Evolutionary conservation across 164 flowering plant genomes (phyloP).

Genomic region (Annona squamosa): DNA sequence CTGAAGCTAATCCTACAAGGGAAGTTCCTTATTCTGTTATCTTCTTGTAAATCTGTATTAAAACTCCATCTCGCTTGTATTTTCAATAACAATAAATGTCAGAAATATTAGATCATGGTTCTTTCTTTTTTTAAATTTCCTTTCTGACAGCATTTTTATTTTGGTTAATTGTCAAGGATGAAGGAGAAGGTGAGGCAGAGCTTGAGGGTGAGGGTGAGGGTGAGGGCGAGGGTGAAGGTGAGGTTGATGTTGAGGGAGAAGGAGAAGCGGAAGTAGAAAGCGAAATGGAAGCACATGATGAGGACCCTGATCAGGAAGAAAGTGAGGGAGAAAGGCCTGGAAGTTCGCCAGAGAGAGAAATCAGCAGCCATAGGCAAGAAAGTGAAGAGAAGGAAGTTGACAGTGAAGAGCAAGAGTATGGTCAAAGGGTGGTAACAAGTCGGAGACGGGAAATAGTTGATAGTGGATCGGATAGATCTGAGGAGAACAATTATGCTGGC

Average conservation of each 20-base stretch:
- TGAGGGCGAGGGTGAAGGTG: slow-evolving; percentile 33
- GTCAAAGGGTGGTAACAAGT: slow-evolving; percentile 62
- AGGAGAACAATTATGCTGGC: slow-evolving; percentile 57
- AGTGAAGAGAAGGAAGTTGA: slow-evolving; percentile 71
- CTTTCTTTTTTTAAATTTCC: background rate
- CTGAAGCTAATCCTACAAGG: too few relatives aligned
- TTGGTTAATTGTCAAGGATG: slow-evolving; percentile 45
- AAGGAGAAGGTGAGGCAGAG: slow-evolving; percentile 42
- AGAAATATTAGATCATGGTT: background rate
- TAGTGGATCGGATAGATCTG: slow-evolving; percentile 84
- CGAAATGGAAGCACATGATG: slow-evolving; percentile 60
- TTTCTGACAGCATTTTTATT: slow-evolving; percentile 1
- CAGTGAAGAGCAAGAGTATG: slow-evolving; percentile 74
- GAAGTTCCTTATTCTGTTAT: too few relatives aligned
- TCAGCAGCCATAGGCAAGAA: slow-evolving; percentile 53
- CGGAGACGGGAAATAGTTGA: slow-evolving; percentile 56
- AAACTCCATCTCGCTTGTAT: too few relatives aligned
- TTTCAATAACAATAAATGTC: background rate
- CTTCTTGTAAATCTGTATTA: too few relatives aligned
- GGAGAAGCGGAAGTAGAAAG: slow-evolving; percentile 84
- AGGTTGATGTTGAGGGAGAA: slow-evolving; percentile 67
- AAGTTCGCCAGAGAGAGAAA: slow-evolving; percentile 70
- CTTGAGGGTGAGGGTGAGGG: slow-evolving; percentile 21
- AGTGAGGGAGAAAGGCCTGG: slow-evolving; percentile 88
- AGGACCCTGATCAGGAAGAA: slow-evolving; percentile 65